phyloP scores from a whole-genome alignment of 2,329 filamentous ascomycete genomes.

The Aureobasidium subglaciale region DNA sequence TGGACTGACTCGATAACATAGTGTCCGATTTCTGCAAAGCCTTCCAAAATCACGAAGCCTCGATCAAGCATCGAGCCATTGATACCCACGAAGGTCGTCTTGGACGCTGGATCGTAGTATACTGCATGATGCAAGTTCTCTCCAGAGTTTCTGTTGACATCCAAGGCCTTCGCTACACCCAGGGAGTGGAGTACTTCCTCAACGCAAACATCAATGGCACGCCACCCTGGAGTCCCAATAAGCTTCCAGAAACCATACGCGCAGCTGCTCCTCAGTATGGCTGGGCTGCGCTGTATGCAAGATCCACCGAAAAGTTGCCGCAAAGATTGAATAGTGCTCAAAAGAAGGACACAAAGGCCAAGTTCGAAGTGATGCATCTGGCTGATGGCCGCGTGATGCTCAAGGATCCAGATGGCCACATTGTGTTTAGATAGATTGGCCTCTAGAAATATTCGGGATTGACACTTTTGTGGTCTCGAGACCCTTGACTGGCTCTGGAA shows the following conservation, averaged over 20 bases:
- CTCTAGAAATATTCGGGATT: neutral
- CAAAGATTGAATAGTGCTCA: neutral
- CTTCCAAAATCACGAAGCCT: conserved; percentile 36
- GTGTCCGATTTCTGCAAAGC: conserved; percentile 2
- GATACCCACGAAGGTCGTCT: conserved; percentile 36
- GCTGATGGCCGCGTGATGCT: conserved; percentile 3
- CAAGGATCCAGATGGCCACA: neutral
- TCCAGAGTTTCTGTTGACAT: conserved; percentile 37
- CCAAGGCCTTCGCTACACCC: conserved; percentile 30
- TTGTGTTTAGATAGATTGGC: neutral
- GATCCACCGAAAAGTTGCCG: neutral
- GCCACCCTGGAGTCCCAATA: conserved; percentile 19
- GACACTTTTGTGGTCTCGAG: neutral
- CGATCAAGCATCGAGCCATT: conserved; percentile 25
- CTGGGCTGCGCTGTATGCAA: conserved; percentile 8
- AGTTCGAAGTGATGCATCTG: neutral
- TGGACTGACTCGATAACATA: neutral
- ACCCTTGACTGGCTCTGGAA: no score
- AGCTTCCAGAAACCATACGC: conserved; percentile 1
- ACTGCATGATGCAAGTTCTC: conserved; percentile 36
- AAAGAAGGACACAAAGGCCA: neutral
- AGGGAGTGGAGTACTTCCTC: conserved; percentile 35
- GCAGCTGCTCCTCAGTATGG: neutral
- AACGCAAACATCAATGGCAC: conserved; percentile 26
- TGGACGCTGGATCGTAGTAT: conserved; percentile 38